Conservation (phyloP, 805 yeast species). For the Lipomyces lipofer region DNA sequence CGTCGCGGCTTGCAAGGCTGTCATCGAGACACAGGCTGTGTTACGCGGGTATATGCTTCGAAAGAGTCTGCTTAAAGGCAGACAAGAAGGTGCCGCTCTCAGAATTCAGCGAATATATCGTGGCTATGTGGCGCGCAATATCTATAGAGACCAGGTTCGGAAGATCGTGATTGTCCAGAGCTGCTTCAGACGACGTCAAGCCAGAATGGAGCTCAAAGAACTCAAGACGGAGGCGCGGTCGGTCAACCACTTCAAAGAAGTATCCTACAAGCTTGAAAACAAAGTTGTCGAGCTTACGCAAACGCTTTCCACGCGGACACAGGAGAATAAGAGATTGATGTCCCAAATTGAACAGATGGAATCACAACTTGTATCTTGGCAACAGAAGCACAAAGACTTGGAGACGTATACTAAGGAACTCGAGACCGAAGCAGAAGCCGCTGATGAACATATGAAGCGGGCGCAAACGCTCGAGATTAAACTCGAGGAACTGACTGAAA, state of each 20-base stretch:
- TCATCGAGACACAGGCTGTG: conserved; percentile 59
- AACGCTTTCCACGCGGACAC: conserved; percentile 71
- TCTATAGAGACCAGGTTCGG: conserved; percentile 48
- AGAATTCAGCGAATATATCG: conserved; percentile 73
- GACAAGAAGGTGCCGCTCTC: conserved; percentile 64
- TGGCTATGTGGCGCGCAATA: conserved; percentile 61
- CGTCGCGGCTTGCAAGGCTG: conserved; percentile 52
- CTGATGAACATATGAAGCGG: conserved; percentile 23
- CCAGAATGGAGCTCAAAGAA: conserved; percentile 60
- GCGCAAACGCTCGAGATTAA: conserved; percentile 26
- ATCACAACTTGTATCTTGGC: conserved; percentile 37
- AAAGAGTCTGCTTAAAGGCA: conserved; percentile 49
- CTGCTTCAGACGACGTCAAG: conserved; percentile 71
- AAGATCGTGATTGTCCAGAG: conserved; percentile 76
- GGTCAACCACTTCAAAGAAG: conserved; percentile 84
- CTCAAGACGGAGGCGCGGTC: conserved; percentile 89
- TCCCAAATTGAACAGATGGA: conserved; percentile 53
- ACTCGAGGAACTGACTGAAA: conserved; percentile 22
- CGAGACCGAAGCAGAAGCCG: conserved; percentile 33
- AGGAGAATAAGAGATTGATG: conserved; percentile 74
- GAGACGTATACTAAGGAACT: conserved; percentile 35
- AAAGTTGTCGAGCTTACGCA: conserved; percentile 97
- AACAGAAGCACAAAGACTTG: conserved; percentile 35
- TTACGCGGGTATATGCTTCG: conserved; percentile 55
- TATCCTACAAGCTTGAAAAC: conserved; percentile 89